Base-by-base conservation (phyloP, 2,329 filamentous ascomycete species). In the Cercospora sp. region DNA sequence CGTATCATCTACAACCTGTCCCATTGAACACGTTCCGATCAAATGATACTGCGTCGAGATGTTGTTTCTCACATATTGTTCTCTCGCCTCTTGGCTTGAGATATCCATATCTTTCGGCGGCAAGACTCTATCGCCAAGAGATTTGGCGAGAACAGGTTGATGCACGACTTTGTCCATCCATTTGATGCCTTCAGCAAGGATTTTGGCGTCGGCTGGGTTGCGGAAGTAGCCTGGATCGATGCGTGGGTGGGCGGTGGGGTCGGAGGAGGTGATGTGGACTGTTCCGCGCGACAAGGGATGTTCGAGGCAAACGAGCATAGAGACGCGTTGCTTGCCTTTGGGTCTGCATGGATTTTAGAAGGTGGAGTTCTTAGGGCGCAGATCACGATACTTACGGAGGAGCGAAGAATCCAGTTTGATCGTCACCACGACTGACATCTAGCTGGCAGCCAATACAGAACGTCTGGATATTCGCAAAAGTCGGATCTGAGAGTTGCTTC, bases 141-240 rank as follows among this genome's bases (percentile, higher is more conserved):
- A 81, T 30, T 82, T 74, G 0, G 78, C 78, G 43, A 86, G 82
- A 0, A 78, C 76, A 0, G 82, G 79, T 4, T 79, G 80, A 7
- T 81, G 75, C 4, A 80, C 79, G 76, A 87, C 82, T 32, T 80
- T 75, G 2, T 82, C 77, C 43, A 82, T 74, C 66, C 85, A 77
- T 49, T 75, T 74, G 63, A 79, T 72, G 3, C 74, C 75, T 60
- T 74, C 74, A 4, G 76, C 74, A 9, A 79, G 67, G 30, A 79
- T 74, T 26, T 75, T 74, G 13, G 74, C 73, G 62, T 79, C 78
- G 2, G 73, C 72, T 30, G 69, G 65, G 65, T 78, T 73, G 18
- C 72, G 71, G 65, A 78, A 73, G 66, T 78, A 78, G 26, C 71
- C 73, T 37, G 77, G 75, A 51, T 80, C 76, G 63, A 80, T 78